phyloP scores from a whole-genome alignment of 2,329 filamentous ascomycete genomes.

The Pestalotiopsis sp. region DNA sequence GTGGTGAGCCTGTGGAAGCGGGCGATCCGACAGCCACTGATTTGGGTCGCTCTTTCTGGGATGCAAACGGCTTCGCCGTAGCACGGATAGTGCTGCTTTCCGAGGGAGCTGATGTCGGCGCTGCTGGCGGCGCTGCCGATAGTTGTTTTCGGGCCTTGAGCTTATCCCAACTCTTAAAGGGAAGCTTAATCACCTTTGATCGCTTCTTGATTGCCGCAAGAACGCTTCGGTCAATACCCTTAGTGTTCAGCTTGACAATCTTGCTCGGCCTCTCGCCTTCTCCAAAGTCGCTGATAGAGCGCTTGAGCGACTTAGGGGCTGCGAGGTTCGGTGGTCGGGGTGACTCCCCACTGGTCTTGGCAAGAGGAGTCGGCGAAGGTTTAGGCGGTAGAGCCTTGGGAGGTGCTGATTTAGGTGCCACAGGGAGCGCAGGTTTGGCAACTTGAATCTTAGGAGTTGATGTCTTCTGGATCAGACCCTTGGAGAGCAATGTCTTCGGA shows the following conservation, averaged over 20 bases:
- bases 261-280: slow-evolving; percentile 29
- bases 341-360: slow-evolving; percentile 6
- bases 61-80: slow-evolving; percentile 24
- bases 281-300: slow-evolving; percentile 26
- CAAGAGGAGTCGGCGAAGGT: neutral
- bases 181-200: slow-evolving; percentile 25
- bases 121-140: neutral
- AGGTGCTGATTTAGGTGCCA: neutral
- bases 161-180: slow-evolving; percentile 28
- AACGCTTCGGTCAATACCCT: slow-evolving; percentile 18
- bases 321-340: slow-evolving; percentile 3
- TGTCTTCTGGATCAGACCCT: neutral
- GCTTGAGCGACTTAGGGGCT: slow-evolving; percentile 20
- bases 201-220: slow-evolving; percentile 19
- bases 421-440: neutral
- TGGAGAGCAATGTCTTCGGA: neutral
- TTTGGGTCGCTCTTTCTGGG: slow-evolving; percentile 16
- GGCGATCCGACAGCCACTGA: slow-evolving; percentile 3
- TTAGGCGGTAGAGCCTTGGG: slow-evolving; percentile 16
- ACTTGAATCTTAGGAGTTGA: neutral
- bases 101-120: neutral
- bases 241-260: slow-evolving; percentile 32
- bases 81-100: slow-evolving; percentile 28
- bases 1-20: neutral
- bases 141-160: slow-evolving; percentile 17